Base-by-base conservation (phyloP, 257 asterid genomes). In the Fraxinus anomala region DNA sequence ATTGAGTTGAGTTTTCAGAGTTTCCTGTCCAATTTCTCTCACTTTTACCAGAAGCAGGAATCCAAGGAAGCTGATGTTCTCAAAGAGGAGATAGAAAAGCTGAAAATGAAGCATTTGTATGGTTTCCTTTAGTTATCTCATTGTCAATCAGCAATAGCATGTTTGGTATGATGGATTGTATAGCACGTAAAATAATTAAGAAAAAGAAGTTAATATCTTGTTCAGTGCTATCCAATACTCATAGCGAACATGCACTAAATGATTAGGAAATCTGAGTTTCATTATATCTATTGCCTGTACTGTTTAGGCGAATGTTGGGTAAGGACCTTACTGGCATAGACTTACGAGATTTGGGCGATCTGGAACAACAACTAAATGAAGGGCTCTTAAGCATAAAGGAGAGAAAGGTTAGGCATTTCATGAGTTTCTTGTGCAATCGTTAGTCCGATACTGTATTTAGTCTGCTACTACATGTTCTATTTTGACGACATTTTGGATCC, bases 261-360 rank as follows among this genome's bases (percentile, higher is more conserved):
- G n/a, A n/a, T 39, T 17, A 36, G 36, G 31, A 51, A 67, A 76
- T 72, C n/a, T 36, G 19, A 65, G 19, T 73, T 44, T 49, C 26
- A 30, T 37, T 31, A 31, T 65, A 66, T 68, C 42, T n/a, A 34
- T 11, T 73, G 51, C 26, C 72, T 70, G 36, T 76, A 71, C 36
- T 79, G 56, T 78, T 61, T 40, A 93, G 98, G 91, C 90, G 76
- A 74, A 73, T 92, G 80, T 65, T 89, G 83, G 97, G 93, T 75
- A 90, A 89, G 86, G 92, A 91, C 72, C 81, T 90, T 26, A 75
- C 59, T 24, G 91, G 91, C 51, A 36, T 89, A 88, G 80, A 83
- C 78, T 75, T 90, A 68, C 86, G 74, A 73, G 97, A 91, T 44
- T 76, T 92, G 83, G 81, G 77, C 42, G 86, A 78, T 30, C 83